These are phyloP conservation scores for Arthroderma uncinatum DNA, from an alignment of 2,329 filamentous ascomycete genomes.

Conservation along the genomic window DNA sequence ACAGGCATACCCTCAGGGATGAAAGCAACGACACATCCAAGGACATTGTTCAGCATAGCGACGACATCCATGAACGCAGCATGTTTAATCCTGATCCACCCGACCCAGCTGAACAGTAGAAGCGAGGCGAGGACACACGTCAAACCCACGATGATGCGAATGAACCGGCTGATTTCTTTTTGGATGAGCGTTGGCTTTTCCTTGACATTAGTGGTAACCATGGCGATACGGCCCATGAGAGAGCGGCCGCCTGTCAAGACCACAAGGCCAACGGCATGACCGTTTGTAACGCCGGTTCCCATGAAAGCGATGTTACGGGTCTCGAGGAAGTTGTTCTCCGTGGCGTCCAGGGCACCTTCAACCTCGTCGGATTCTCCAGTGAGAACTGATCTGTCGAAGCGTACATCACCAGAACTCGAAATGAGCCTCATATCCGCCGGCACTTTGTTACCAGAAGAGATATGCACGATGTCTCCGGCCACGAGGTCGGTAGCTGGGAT, in stretches of 20 bases:
- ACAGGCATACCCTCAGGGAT: constrained; percentile 65
- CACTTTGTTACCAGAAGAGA: constrained; percentile 62
- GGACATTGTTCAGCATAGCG: constrained; percentile 60
- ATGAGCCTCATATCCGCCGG: constrained; percentile 63
- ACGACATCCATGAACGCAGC: constrained; percentile 63
- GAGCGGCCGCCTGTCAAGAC: constrained; percentile 62
- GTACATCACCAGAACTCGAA: constrained; percentile 56
- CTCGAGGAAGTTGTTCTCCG: constrained; percentile 64
- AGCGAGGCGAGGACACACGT: constrained; percentile 23
- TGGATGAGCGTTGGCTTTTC: constrained; percentile 58
- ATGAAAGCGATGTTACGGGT: constrained; percentile 65
- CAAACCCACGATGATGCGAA: constrained; percentile 54
- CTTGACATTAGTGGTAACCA: constrained; percentile 58
- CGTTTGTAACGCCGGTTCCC: constrained; percentile 66
- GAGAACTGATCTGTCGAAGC: constrained; percentile 61
- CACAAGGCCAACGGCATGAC: constrained; percentile 54
- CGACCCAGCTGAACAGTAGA: constrained; percentile 40
- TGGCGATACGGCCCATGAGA: constrained; percentile 65
- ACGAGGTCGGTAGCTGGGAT: constrained; percentile 52
- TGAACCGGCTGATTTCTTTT: constrained; percentile 61
- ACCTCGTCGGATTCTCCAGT: constrained; percentile 59
- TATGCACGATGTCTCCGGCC: constrained; percentile 56
- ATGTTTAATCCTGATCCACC: constrained; percentile 56
- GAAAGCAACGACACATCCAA: constrained; percentile 62
- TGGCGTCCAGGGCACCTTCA: constrained; percentile 50